phyloP scores from a whole-genome alignment of 352 stramenopile genomes.

The Globisporangium orthogonon region DNA sequence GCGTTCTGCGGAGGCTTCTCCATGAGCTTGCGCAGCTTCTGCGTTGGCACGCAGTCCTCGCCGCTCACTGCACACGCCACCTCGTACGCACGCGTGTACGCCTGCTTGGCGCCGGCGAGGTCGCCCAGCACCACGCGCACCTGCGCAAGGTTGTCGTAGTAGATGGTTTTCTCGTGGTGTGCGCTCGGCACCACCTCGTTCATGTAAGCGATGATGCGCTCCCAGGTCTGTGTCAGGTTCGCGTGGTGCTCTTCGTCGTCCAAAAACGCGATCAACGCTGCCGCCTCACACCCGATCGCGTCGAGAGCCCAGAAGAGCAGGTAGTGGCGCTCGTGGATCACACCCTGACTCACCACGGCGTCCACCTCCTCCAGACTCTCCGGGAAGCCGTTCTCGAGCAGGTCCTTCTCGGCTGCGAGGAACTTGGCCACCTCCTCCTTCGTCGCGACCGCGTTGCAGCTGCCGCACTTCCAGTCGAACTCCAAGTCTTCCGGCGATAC shows the following conservation, averaged over 20 bases:
- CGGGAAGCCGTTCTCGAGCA: conserved; percentile 56
- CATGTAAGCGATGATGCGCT: conserved; percentile 62
- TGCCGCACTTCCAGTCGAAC: conserved; percentile 51
- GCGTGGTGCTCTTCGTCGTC: conserved; percentile 26
- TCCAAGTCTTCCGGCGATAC: conserved; percentile 31
- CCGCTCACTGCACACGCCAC: conserved; percentile 59
- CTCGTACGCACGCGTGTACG: conserved; percentile 51
- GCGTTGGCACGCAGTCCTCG: conserved; percentile 48
- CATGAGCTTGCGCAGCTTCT: conserved; percentile 50
- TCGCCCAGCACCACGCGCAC: conserved; percentile 60
- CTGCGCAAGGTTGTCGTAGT: conserved; percentile 82
- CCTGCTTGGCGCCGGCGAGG: conserved; percentile 32
- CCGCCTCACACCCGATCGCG: conserved; percentile 55
- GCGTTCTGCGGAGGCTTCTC: conserved; percentile 55
- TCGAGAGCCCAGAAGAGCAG: conserved; percentile 76
- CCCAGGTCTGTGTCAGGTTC: conserved; percentile 43
- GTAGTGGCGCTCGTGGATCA: conserved; percentile 64
- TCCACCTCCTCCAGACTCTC: conserved; percentile 59
- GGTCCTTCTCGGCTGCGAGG: conserved; percentile 33
- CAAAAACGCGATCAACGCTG: conserved; percentile 26
- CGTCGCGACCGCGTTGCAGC: conserved; percentile 30
- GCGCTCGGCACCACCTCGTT: conserved; percentile 59
- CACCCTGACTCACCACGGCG: conserved; percentile 28
- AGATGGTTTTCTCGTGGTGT: conserved; percentile 80
- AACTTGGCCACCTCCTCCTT: conserved; percentile 27